Evolutionary conservation across 441 rosid genomes (phyloP).

Genomic region (Lepidium campestre): DNA sequence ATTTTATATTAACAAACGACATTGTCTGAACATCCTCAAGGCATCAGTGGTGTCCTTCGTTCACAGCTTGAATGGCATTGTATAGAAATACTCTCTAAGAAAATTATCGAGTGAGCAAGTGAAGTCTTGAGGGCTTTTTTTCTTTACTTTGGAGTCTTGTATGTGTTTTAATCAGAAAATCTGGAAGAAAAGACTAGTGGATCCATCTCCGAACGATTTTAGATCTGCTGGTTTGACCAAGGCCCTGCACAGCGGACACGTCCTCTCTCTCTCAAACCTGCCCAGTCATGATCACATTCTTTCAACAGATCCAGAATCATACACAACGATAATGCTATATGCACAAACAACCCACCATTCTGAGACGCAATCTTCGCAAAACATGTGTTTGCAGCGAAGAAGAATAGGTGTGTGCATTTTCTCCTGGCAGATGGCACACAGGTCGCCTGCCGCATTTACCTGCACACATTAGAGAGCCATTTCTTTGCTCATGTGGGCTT

Average conservation of each 20-base stretch:
- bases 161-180: constrained; percentile 36
- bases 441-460: constrained; percentile 56
- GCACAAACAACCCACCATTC: constrained; percentile 47
- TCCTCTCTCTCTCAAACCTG: constrained; percentile 77
- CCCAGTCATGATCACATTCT: constrained; percentile 16
- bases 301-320: constrained; percentile 16
- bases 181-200: constrained; percentile 57
- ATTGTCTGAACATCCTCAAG: constrained; percentile 22
- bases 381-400: constrained; percentile 55
- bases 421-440: constrained; percentile 71
- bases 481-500: constrained; percentile 9
- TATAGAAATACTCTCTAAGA: constrained; percentile 21
- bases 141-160: constrained; percentile 9
- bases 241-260: constrained; percentile 67
- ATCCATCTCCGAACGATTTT: constrained; percentile 53
- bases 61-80: constrained; percentile 21
- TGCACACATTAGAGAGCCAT: constrained; percentile 22
- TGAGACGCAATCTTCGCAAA: constrained; percentile 64
- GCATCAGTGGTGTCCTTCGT: constrained; percentile 20
- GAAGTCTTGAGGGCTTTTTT: neutral
- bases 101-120: neutral
- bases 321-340: constrained; percentile 8
- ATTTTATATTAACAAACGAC: constrained; percentile 29
- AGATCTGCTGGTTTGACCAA: constrained; percentile 52
- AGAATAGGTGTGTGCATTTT: constrained; percentile 57